Evolutionary conservation across 148 eudicot species (phyloP).

Genomic region (Diospyros lotus): DNA sequence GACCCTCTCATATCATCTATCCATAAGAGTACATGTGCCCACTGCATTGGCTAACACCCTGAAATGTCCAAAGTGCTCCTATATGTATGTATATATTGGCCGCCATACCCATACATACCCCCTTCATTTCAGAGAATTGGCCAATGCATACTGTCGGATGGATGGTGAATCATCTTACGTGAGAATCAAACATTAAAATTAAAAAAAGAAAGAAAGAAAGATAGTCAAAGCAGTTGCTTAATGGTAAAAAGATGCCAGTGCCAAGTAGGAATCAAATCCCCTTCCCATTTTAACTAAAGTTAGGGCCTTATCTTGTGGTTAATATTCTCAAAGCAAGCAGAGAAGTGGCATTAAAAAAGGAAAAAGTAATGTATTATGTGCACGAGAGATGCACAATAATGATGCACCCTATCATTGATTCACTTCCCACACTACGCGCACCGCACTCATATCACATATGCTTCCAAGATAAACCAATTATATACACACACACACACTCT

Average conservation of each 20-base stretch:
- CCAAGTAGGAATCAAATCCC: conserved; percentile 17
- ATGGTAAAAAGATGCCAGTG: conserved; percentile 16
- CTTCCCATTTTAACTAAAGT: not conserved
- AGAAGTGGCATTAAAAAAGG: conserved; percentile 5
- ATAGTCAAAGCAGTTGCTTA: conserved; percentile 20
- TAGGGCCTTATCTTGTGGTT: conserved; percentile 15
- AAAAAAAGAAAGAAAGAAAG: not conserved
- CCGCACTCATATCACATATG: not conserved
- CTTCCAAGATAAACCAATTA: too few relatives aligned
- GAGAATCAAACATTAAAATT: not conserved
- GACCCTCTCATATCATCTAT: not conserved
- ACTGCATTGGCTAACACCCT: too few relatives aligned
- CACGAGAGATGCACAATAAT: not conserved
- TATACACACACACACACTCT: too few relatives aligned
- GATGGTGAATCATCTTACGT: not conserved
- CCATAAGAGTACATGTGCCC: too few relatives aligned
- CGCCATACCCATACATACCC: too few relatives aligned
- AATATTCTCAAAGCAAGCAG: conserved; percentile 10
- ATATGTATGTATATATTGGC: too few relatives aligned
- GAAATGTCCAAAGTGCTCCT: too few relatives aligned
- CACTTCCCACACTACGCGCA: conserved; percentile 10
- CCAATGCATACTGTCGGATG: not conserved
- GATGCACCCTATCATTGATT: conserved; percentile 15
- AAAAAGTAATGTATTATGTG: conserved; percentile 5
- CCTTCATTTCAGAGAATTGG: too few relatives aligned